Conservation (phyloP, 208 protist genomes). For the Lotmaria passim region DNA sequence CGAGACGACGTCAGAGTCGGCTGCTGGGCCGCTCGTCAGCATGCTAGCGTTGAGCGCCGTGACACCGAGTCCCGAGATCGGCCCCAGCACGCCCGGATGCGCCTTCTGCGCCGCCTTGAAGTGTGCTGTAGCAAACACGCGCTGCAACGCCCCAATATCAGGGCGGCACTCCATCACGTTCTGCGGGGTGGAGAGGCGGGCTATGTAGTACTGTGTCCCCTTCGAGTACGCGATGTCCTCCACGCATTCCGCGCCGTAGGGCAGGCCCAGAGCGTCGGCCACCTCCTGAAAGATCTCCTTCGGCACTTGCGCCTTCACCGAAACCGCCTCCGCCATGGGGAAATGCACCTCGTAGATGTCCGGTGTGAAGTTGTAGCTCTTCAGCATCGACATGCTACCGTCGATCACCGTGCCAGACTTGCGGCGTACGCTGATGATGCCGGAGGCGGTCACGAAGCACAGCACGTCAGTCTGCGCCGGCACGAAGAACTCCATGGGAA, state of each 20-base stretch:
- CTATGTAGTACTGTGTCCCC: slow-evolving; percentile 48
- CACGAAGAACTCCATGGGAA: slow-evolving; percentile 65
- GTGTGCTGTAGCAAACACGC: slow-evolving; percentile 33
- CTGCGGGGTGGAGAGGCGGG: slow-evolving; percentile 36
- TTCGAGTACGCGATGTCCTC: slow-evolving; percentile 48
- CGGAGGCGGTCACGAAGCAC: slow-evolving; percentile 60
- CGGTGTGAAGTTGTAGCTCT: slow-evolving; percentile 32
- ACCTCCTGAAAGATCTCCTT: slow-evolving; percentile 29
- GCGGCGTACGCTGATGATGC: slow-evolving; percentile 60
- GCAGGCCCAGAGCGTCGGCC: slow-evolving; percentile 45
- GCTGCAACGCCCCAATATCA: slow-evolving; percentile 26
- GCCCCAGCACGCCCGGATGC: slow-evolving; percentile 36
- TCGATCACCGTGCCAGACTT: slow-evolving; percentile 6
- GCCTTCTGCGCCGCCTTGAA: slow-evolving; percentile 38
- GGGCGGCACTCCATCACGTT: slow-evolving; percentile 47
- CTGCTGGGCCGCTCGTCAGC: slow-evolving; percentile 31
- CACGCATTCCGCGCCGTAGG: slow-evolving; percentile 44
- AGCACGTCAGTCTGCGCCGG: slow-evolving; percentile 60
- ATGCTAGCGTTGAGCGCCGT: slow-evolving; percentile 44
- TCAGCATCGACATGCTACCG: slow-evolving; percentile 23
- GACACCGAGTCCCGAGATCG: slow-evolving; percentile 40
- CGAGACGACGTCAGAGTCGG: slow-evolving; percentile 52
- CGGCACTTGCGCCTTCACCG: slow-evolving; percentile 43
- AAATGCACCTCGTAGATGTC: slow-evolving; percentile 75
- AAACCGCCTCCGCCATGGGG: slow-evolving; percentile 50